These are phyloP conservation scores for Suhomyces ambrosiae DNA, from an alignment of 1,139 yeast genomes.

Conservation along the genomic window DNA sequence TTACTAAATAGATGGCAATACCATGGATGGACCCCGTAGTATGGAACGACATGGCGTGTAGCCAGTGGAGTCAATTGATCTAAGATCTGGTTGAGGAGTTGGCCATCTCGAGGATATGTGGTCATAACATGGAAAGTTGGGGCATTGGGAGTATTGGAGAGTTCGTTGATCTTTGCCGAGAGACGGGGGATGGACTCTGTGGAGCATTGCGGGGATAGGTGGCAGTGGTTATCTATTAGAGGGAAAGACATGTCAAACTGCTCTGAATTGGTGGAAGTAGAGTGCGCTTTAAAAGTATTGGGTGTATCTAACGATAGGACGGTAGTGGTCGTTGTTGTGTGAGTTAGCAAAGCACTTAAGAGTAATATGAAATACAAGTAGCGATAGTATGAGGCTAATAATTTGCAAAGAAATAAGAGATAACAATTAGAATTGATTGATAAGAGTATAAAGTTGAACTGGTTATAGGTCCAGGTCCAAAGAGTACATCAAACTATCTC, in stretches of 20 bases:
- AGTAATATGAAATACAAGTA: no score
- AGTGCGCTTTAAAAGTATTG: no score
- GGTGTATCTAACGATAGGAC: no score
- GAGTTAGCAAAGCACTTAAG: no score
- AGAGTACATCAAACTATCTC: no score
- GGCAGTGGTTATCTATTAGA: constrained; percentile 21
- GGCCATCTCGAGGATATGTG: constrained; percentile 55
- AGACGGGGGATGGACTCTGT: constrained; percentile 7
- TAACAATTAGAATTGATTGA: no score
- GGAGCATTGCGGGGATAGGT: constrained; percentile 15
- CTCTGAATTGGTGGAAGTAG: no score
- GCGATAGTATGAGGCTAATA: no score
- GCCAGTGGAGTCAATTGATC: constrained; percentile 23
- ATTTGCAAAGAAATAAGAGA: no score
- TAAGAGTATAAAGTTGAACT: no score
- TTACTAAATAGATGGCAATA: constrained; percentile 10
- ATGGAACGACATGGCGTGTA: constrained; percentile 44
- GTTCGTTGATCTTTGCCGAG: constrained; percentile 11
- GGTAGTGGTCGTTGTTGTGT: no score
- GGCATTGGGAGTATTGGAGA: neutral
- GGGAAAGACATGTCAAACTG: neutral
- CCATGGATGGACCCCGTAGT: constrained; percentile 81
- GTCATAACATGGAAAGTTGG: constrained; percentile 45
- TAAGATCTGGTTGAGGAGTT: constrained; percentile 35
- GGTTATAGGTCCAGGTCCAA: no score